phyloP scores from a whole-genome alignment of 495 filamentous ascomycete species.

The Chaetomium tenue region DNA sequence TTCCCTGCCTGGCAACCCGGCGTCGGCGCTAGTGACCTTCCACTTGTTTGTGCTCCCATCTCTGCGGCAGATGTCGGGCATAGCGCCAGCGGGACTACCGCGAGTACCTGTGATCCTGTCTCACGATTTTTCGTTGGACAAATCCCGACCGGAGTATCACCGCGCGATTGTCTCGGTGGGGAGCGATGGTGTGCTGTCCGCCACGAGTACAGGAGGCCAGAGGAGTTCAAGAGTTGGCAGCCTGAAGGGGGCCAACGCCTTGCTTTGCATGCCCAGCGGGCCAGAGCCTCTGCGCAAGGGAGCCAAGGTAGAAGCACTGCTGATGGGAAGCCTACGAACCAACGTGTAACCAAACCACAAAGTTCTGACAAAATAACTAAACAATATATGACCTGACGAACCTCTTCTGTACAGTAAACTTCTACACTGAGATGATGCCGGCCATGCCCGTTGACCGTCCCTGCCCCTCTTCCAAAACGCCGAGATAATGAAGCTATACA shows the following conservation, averaged over 20 bases:
- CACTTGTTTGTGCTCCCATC: conserved; percentile 91
- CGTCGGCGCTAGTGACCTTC: conserved; percentile 86
- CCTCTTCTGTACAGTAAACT: conserved; percentile 33
- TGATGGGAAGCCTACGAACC: conserved; percentile 43
- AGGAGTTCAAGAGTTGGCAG: conserved; percentile 87
- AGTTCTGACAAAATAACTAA: conserved; percentile 15
- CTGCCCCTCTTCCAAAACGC: conserved; percentile 37
- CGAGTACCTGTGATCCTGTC: conserved; percentile 67
- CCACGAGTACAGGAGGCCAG: conserved; percentile 83
- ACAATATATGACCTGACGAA: conserved; percentile 26
- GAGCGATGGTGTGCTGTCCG: conserved; percentile 62
- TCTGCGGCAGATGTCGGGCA: conserved; percentile 67
- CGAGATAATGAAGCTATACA: conserved; percentile 38
- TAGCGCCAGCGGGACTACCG: conserved; percentile 63
- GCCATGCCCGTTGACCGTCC: conserved; percentile 33
- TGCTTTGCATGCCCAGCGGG: conserved; percentile 68
- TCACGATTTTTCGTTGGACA: conserved; percentile 70
- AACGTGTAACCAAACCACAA: conserved; percentile 18
- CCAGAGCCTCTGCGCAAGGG: conserved; percentile 45
- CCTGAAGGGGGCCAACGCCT: conserved; percentile 79
- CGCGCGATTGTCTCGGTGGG: conserved; percentile 65
- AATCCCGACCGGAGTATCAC: conserved; percentile 80
- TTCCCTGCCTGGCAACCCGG: conserved; percentile 91
- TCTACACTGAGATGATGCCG: conserved; percentile 34
- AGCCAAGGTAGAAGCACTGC: conserved; percentile 44